Base-by-base conservation (phyloP, 441 rosid genomes). In the Rhodomyrtus psidioides region DNA sequence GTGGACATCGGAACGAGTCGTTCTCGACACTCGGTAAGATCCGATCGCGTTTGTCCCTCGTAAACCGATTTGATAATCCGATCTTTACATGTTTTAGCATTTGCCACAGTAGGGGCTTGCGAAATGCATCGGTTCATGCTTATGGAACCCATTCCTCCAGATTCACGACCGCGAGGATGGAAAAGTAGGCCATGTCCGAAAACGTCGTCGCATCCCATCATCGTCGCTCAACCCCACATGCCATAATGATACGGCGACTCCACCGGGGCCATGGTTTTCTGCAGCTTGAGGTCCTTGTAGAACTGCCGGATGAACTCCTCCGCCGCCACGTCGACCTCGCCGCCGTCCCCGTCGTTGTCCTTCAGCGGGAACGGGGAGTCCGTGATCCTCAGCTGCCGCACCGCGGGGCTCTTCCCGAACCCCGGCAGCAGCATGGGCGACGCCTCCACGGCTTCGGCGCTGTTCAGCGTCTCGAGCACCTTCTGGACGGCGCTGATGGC, bases 261-360 rank as follows among this genome's bases (percentile, higher is more conserved):
- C 76, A 65, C 76, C 0, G 76, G 46, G 76, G 46, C 76, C 76
- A 17, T 60, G 58, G 49, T 83, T 57, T 91, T 93, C 90, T 96
- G 98, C 88, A 90, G 88, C 92, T 93, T 91, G 83, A 93, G 74
- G 56, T 96, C 92, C 88, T 82, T 91, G 86, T 96, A 89, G 83
- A 96, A 96, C 76, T 89, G 95, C 86, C 93, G 90, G 56, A 96
- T 96, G 81, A 96, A 96, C 91, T 92, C 94, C 91, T 96, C 99
- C 1, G 99, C 98, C 7, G 93, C 94, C 88, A 87, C 88, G 70
- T 96, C 96, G 88, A 96, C 97, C 85, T 88, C 84, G 90, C 91
- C 88, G 60, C 90, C 84, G 82, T 90, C 93, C 84, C 87, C 88
- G 87, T 86, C 83, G 83, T 82, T 90, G 28, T 92, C 92, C 16